phyloP scores from a whole-genome alignment of 1,139 yeast species.

The Chernovozyma sophiae-reginae region DNA sequence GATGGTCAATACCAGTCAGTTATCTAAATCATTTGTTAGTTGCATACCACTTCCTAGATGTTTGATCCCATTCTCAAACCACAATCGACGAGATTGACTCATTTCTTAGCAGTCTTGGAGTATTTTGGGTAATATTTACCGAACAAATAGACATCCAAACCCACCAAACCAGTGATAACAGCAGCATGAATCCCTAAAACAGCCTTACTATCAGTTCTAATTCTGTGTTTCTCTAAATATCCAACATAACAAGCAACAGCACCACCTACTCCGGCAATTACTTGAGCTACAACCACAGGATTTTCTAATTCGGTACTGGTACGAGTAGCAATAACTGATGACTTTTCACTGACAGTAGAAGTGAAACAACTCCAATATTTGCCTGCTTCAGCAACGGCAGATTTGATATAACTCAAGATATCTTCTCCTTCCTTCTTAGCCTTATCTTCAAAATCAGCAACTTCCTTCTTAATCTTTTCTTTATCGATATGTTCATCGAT shows the following conservation, averaged over 20 bases:
- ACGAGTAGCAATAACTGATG: constrained; percentile 11
- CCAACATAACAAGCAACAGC: constrained; percentile 47
- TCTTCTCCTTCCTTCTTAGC: constrained; percentile 23
- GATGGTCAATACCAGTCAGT: too few species aligned
- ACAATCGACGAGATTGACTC: too few species aligned
- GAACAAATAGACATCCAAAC: constrained; percentile 53
- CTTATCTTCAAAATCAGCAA: constrained; percentile 15
- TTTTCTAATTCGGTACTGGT: constrained; percentile 46
- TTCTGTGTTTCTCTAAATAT: constrained; percentile 51
- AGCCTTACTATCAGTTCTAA: constrained; percentile 41
- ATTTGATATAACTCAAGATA: constrained; percentile 9
- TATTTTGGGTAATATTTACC: constrained; percentile 49
- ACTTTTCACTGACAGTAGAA: constrained; percentile 8
- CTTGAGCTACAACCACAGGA: constrained; percentile 59
- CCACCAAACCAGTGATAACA: constrained; percentile 50
- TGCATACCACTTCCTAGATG: too few species aligned
- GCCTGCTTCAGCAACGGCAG: constrained; percentile 9
- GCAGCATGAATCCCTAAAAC: constrained; percentile 53
- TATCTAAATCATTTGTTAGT: too few species aligned
- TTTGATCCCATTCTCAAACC: too few species aligned
- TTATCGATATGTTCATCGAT: constrained; percentile 14
- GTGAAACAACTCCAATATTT: constrained; percentile 10
- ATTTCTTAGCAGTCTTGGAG: constrained; percentile 26
- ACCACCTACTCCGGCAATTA: constrained; percentile 48
- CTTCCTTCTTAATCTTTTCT: constrained; percentile 15